Percentiles rank a stretch among this genome's conserved stretches.
Conservation (phyloP, 2,329 filamentous ascomycete genomes). For the Sporothrix euskadiensis region DNA sequence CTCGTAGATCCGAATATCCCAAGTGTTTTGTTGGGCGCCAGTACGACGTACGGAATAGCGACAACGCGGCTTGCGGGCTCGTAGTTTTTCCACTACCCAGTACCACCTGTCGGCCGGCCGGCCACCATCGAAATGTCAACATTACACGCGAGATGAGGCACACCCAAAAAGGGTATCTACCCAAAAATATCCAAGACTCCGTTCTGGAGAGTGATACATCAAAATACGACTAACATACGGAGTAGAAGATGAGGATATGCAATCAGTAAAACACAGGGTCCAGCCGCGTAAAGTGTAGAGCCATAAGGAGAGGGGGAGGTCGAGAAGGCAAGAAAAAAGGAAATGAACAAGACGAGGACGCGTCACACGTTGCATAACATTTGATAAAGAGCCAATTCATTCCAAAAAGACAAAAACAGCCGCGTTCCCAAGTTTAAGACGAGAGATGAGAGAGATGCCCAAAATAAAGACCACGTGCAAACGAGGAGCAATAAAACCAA, state of each 20-base stretch:
- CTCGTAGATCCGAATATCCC: constrained; percentile 1
- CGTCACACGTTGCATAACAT: constrained; percentile 1
- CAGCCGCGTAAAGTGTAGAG: neutral
- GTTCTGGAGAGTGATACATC: neutral
- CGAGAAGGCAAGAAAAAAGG: neutral
- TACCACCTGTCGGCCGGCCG: neutral
- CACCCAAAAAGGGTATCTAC: neutral
- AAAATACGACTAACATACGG: neutral
- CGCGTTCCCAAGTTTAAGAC: neutral
- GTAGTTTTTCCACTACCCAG: neutral
- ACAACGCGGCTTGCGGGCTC: neutral
- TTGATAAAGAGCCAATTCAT: neutral
- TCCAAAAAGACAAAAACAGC: neutral
- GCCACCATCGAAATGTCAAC: neutral
- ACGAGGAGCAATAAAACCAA: neutral
- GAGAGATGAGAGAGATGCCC: neutral
- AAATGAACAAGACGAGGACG: neutral
- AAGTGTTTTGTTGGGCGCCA: constrained; percentile 7
- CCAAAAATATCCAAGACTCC: neutral
- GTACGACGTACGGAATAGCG: neutral
- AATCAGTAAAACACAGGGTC: neutral
- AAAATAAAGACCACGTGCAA: constrained; percentile 18
- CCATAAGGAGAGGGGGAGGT: neutral
- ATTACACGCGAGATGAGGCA: constrained; percentile 15
- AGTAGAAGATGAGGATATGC: neutral